phyloP scores from a whole-genome alignment of 1,284 basidiomycete genomes.

The Papiliotrema nemorosa region DNA sequence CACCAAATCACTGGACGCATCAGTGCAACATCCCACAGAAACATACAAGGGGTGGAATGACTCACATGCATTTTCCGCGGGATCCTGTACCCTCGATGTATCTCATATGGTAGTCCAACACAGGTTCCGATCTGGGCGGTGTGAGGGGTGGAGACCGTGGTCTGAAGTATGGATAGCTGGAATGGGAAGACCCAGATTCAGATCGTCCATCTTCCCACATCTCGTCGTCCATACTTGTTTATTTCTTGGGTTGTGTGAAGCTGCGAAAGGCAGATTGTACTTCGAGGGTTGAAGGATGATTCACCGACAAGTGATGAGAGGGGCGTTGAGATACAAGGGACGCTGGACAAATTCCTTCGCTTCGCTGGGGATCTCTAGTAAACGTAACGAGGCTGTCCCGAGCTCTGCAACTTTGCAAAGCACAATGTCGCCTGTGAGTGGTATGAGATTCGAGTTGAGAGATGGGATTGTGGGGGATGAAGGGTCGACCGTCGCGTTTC shows the following conservation, averaged over 20 bases:
- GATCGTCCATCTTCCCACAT: conserved; percentile 32
- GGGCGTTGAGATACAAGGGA: no score
- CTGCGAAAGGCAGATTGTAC: neutral
- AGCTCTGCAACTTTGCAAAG: no score
- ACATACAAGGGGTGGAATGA: neutral
- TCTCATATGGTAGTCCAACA: conserved; percentile 32
- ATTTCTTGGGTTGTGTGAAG: neutral
- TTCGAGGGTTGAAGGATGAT: neutral
- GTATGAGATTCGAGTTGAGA: no score
- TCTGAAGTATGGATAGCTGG: conserved; percentile 23
- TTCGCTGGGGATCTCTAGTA: no score
- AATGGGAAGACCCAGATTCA: conserved; percentile 19
- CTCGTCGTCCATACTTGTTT: conserved; percentile 26
- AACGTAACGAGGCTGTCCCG: no score
- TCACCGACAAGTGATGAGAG: no score
- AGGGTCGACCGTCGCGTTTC: no score
- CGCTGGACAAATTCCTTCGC: no score
- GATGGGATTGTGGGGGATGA: no score
- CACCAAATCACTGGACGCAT: conserved; percentile 75
- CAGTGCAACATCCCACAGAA: conserved; percentile 1
- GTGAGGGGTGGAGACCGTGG: conserved; percentile 19
- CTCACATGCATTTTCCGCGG: conserved; percentile 45
- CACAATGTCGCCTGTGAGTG: no score
- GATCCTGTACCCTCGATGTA: conserved; percentile 29
- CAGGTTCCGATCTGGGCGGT: conserved; percentile 28